phyloP scores from a whole-genome alignment of 805 yeast species.

The Nakazawaea siamensis region DNA sequence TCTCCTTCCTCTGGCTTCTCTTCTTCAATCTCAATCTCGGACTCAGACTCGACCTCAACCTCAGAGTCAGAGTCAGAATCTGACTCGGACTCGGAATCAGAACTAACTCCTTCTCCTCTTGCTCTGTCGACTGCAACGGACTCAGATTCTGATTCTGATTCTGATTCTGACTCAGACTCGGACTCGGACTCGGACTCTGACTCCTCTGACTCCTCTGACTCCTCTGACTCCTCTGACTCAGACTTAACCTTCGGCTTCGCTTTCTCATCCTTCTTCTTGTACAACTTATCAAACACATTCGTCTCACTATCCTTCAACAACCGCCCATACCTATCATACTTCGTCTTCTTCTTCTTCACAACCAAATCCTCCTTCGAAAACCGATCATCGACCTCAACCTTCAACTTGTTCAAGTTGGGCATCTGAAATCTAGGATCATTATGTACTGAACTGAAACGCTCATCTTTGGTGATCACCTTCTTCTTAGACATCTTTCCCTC shows the following conservation, averaged over 20 bases:
- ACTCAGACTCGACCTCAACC: constrained; percentile 20
- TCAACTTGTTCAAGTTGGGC: constrained; percentile 61
- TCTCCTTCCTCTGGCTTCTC: constrained; percentile 78
- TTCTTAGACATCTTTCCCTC: constrained; percentile 4
- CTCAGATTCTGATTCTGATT: constrained; percentile 10
- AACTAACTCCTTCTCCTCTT: constrained; percentile 52
- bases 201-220: constrained; percentile 12
- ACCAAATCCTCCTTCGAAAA: constrained; percentile 60
- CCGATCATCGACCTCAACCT: constrained; percentile 78
- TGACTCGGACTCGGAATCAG: constrained; percentile 29
- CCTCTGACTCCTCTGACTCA: constrained; percentile 17
- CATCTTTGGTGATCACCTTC: constrained; percentile 46
- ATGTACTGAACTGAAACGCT: constrained; percentile 71
- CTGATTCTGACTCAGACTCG: constrained; percentile 13
- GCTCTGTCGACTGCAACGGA: constrained; percentile 42
- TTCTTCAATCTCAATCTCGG: constrained; percentile 48
- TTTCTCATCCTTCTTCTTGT: constrained; percentile 30
- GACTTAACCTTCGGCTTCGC: too few species aligned
- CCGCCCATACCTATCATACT: constrained; percentile 85
- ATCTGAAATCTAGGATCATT: constrained; percentile 83
- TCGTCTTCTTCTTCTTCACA: constrained; percentile 49
- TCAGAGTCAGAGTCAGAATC: constrained; percentile 35
- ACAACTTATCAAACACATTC: constrained; percentile 57
- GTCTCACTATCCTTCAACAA: constrained; percentile 35
- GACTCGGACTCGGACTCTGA: constrained; percentile 16